Conservation (phyloP, 352 stramenopile genomes). For the Phytophthora pisi region DNA sequence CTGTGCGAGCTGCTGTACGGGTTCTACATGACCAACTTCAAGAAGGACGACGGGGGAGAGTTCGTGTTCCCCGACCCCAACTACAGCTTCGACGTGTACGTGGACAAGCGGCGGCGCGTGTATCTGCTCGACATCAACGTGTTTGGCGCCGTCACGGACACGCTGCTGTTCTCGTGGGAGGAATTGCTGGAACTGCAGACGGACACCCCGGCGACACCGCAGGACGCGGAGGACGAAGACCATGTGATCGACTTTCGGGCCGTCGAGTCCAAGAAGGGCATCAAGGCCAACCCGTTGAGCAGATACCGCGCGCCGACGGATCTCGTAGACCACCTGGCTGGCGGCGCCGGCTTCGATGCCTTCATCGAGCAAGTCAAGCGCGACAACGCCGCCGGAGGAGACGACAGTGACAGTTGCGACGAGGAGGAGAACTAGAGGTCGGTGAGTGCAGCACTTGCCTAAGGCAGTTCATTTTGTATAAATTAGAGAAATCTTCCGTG, state of each 20-base stretch:
- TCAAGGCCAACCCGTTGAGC: slow-evolving; percentile 71
- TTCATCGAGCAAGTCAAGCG: slow-evolving; percentile 86
- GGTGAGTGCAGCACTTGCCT: slow-evolving; percentile 26
- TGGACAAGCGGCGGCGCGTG: slow-evolving; percentile 92
- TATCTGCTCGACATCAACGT: slow-evolving; percentile 97
- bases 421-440: slow-evolving; percentile 31
- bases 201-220: slow-evolving; percentile 10
- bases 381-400: slow-evolving; percentile 51
- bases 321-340: slow-evolving; percentile 79
- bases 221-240: slow-evolving; percentile 46
- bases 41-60: slow-evolving; percentile 6
- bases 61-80: slow-evolving; percentile 72
- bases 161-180: slow-evolving; percentile 93
- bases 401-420: slow-evolving; percentile 31
- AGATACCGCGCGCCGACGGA: slow-evolving; percentile 87
- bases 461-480: slow-evolving; percentile 34
- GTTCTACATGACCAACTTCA: slow-evolving; percentile 69
- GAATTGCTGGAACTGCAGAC: slow-evolving; percentile 65
- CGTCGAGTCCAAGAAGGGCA: slow-evolving; percentile 67
- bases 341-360: slow-evolving; percentile 72
- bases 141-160: slow-evolving; percentile 91
- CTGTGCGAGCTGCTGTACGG: slow-evolving; percentile 70
- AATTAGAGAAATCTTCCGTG: slow-evolving; percentile 35
- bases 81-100: slow-evolving; percentile 94
- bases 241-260: slow-evolving; percentile 81